Conservation (phyloP, 2,329 filamentous ascomycete species). For the Cercospora nicotianae region DNA sequence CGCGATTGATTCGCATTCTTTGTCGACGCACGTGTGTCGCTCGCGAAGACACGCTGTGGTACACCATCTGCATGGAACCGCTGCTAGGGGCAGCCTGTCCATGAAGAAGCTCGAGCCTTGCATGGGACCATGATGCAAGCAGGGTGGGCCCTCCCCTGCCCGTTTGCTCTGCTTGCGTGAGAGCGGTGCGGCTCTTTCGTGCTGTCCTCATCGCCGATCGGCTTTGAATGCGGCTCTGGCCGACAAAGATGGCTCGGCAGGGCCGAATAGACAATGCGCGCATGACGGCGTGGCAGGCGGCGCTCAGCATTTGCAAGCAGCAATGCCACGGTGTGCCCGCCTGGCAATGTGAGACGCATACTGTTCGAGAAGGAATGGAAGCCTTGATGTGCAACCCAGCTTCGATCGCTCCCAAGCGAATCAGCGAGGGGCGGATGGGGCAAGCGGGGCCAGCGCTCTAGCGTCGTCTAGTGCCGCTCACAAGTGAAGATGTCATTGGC, state of each 20-base stretch:
- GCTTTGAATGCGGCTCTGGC: background rate
- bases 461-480: background rate
- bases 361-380: slow-evolving; percentile 22
- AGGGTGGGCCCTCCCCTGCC: background rate
- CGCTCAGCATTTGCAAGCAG: background rate
- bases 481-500: background rate
- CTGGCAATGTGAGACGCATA: background rate
- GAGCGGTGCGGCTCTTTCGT: background rate
- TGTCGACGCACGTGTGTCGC: background rate
- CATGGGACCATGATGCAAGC: background rate
- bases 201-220: background rate
- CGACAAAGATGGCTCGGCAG: slow-evolving; percentile 1
- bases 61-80: background rate
- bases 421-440: background rate
- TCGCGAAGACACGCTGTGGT: background rate
- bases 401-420: slow-evolving; percentile 7
- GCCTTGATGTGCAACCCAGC: slow-evolving; percentile 10
- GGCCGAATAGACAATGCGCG: background rate
- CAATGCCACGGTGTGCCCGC: background rate
- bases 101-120: slow-evolving; percentile 11
- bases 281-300: background rate
- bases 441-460: background rate
- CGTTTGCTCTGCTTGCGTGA: slow-evolving; percentile 1
- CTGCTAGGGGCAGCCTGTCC: background rate
- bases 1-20: background rate